Evolutionary conservation across 2,329 filamentous ascomycete species (phyloP).

Genomic region (Ascochyta viciae-villosae): DNA sequence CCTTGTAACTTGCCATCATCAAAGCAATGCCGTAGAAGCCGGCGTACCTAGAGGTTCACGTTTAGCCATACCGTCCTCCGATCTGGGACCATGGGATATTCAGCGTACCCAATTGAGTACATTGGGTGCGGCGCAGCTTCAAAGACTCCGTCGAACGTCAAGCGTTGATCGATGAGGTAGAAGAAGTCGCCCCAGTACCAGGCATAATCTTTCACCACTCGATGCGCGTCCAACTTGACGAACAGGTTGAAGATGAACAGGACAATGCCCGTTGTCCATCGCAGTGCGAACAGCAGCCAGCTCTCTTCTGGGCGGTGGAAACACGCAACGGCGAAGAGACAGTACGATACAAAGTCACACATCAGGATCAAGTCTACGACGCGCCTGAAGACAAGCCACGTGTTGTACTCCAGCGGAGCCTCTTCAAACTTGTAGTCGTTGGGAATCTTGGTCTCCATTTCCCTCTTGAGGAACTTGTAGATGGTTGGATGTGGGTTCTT

Average conservation of each 20-base stretch:
- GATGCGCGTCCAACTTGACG: slow-evolving; percentile 97
- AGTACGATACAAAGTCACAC: slow-evolving; percentile 98
- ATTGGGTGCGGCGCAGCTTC: slow-evolving; percentile 83
- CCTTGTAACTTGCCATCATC: slow-evolving; percentile 97
- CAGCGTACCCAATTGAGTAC: slow-evolving; percentile 20
- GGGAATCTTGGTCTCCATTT: slow-evolving; percentile 93
- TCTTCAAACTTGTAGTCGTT: slow-evolving; percentile 92
- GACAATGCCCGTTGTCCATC: slow-evolving; percentile 79
- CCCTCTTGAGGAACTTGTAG: slow-evolving; percentile 82
- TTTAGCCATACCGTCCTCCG: slow-evolving; percentile 8
- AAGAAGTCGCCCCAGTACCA: slow-evolving; percentile 99
- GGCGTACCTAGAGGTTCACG: slow-evolving; percentile 71
- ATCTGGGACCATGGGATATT: background rate
- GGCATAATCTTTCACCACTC: slow-evolving; percentile 97
- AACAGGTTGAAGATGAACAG: slow-evolving; percentile 95
- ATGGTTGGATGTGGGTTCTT: slow-evolving; percentile 82
- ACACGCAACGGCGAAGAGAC: slow-evolving; percentile 91
- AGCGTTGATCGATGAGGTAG: slow-evolving; percentile 95
- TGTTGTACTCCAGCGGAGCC: slow-evolving; percentile 97
- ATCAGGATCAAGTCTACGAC: slow-evolving; percentile 97
- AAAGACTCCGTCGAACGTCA: slow-evolving; percentile 98
- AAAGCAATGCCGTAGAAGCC: slow-evolving; percentile 98
- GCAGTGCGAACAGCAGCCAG: slow-evolving; percentile 69
- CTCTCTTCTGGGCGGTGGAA: slow-evolving; percentile 79
- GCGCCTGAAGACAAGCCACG: slow-evolving; percentile 94